Evolutionary conservation across 73 alveolate genomes (phyloP), one percentile per base, ranked within the genome.

Genomic region (Paraurostyla sp.): DNA sequence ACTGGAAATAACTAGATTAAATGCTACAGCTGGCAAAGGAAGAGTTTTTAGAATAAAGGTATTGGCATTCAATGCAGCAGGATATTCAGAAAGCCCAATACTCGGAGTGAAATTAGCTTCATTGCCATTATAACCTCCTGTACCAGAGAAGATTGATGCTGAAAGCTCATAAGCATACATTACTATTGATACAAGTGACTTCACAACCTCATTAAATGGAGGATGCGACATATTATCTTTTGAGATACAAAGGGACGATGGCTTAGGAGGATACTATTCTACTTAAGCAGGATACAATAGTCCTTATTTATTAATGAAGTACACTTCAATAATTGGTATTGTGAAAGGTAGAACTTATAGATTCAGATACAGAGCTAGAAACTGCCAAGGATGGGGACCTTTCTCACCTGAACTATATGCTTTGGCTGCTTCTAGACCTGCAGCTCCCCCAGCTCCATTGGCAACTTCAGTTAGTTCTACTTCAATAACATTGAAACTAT

Each of bases 101-200:
- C 92, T 91, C 0, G 62, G 65, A 30, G 63, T 83, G 23, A 32
- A 71, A 9, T 68, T 91, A 18, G 95, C 93, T 0, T 57, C 63
- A 0, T 58, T 85, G 27, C 95, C 95, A 57, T 80, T 35, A 13
- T 32, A 36, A 59, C 95, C 95, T 4, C 95, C 95, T 56, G 51
- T 38, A 27, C 92, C 93, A 1, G 33, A 32, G 7, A 33, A 41
- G 25, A 91, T 52, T 11, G 25, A 52, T 4, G 57, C 68, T 3
- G 87, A 69, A 22, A 82, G 87, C 43, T 46, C 50, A 22, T 75
- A 62, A 9, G 7, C 58, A 16, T 51, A 80, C 33, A 80, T 90
- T 0, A 51, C 91, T 0, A 40, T 90, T 29, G 68, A 51, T 52
- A 80, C 82, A 15, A 40, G 85, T 52, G 69, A 42, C 81, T 89